Evolutionary conservation across 1,139 yeast genomes (phyloP), one percentile per base, ranked within the genome.

Genomic region (Candida sp.): DNA sequence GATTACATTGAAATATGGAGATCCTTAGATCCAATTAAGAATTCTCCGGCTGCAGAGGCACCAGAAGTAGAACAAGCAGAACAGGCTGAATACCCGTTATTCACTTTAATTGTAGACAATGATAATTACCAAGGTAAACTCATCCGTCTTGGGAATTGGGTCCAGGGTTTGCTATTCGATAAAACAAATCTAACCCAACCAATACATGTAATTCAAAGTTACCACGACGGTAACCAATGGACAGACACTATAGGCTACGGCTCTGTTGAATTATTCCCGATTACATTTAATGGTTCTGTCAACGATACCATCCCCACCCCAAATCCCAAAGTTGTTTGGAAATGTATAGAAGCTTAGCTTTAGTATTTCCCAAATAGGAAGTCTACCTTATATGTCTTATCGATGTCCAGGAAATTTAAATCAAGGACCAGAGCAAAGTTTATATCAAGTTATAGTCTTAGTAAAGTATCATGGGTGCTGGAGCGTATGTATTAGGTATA

Each of bases 1-100:
- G 65, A 65, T 5, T 82, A 80, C 51, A 63, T 73, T 30, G 87
- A 82, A 57, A 65, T 78, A 21, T 82, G 87, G 87, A 59, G 82
- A 51, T 69, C 77, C 6, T 54, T 81, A 30, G 76, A 78, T 53
- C 73, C 81, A 1, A 40, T 50, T 3, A 48, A 51, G 6, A 59
- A 66, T 15, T 56, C 68, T 2, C 74, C 75, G 0, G 43, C 41
- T 0, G 47, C 43, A 0, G 65, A 68, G 36, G 70, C 63, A 5
- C 53, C 66, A 41, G 71, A 68, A 48, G 35, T 35, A 21, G 41
- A 36, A 2, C 11, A 29, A 6, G 36, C 25, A 1, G 19, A 3
- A 15, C 2, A 15, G 19, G 3, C 19, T 15, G 15, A 34, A 9
- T 21, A 21, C n/a, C 30, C 35, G 4, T 42, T 38, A 6, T 43